Conservation (phyloP, 345 rosid genomes). For the Euphorbia tirucalli region DNA sequence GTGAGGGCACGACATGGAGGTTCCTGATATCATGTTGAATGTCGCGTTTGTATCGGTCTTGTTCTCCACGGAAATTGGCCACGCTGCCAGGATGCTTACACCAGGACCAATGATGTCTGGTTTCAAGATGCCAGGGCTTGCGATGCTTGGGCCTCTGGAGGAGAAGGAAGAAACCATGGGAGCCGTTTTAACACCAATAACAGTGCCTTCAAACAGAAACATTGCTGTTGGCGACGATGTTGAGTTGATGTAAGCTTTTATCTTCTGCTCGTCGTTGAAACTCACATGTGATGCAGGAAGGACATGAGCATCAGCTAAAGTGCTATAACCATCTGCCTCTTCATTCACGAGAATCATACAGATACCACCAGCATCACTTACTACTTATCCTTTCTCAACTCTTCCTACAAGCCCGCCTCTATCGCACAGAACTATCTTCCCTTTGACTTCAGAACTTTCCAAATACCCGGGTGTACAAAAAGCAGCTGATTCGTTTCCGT, state of each 20-base stretch:
- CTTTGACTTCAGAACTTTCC: conserved; percentile 5
- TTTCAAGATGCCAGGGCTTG: conserved; percentile 26
- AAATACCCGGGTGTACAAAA: conserved; percentile 10
- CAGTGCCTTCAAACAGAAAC: conserved; percentile 11
- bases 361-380: conserved; percentile 14
- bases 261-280: not conserved
- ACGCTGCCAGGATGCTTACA: conserved; percentile 19
- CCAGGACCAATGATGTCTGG: conserved; percentile 32
- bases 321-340: not conserved
- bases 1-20: conserved; percentile 65
- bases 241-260: conserved; percentile 13
- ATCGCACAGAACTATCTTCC: conserved; percentile 13
- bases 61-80: conserved; percentile 16
- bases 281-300: conserved; percentile 21
- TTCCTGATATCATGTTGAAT: conserved; percentile 43
- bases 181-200: conserved; percentile 6
- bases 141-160: conserved; percentile 21
- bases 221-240: conserved; percentile 9
- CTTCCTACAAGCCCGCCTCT: not conserved
- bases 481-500: not conserved
- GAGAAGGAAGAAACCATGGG: conserved; percentile 18
- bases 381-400: conserved; percentile 10
- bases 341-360: conserved; percentile 22
- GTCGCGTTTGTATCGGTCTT: not conserved
- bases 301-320: conserved; percentile 7